A percentile compares a stretch with the other conserved stretches of the same genome.
phyloP scores from a whole-genome alignment of 148 eudicot species.

The Vaccinium corymbosum region DNA sequence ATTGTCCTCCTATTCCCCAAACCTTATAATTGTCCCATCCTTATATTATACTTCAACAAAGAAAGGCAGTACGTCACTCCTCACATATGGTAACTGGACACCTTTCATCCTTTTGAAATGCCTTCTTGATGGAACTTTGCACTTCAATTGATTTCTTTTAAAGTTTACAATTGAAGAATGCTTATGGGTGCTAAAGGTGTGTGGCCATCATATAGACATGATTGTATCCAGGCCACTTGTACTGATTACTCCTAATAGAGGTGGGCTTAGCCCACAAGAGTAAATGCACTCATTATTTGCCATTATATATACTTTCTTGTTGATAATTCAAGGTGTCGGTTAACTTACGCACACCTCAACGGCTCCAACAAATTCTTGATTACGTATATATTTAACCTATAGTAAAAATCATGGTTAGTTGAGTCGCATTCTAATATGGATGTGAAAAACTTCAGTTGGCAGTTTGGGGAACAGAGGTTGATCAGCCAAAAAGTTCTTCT shows the following conservation, averaged over 20 bases:
- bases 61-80: conserved; percentile 5
- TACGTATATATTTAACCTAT: not conserved
- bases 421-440: not conserved
- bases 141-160: not conserved
- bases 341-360: too few relatives aligned
- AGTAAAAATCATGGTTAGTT: not conserved
- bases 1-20: not conserved
- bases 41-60: not conserved
- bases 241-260: not conserved
- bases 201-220: not conserved
- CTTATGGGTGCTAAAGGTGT: not conserved
- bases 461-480: not conserved
- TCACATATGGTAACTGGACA: not conserved
- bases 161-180: not conserved
- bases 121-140: not conserved
- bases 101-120: not conserved
- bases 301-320: too few relatives aligned
- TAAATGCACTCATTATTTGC: not conserved
- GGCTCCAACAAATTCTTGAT: not conserved
- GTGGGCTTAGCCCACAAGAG: not conserved
- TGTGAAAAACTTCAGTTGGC: not conserved
- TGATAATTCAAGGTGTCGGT: too few relatives aligned
- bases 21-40: not conserved
- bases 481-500: not conserved
- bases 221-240: not conserved